These are phyloP conservation scores for Emergomyces orientalis DNA, from an alignment of 2,329 filamentous ascomycete species.

Conservation along the genomic window DNA sequence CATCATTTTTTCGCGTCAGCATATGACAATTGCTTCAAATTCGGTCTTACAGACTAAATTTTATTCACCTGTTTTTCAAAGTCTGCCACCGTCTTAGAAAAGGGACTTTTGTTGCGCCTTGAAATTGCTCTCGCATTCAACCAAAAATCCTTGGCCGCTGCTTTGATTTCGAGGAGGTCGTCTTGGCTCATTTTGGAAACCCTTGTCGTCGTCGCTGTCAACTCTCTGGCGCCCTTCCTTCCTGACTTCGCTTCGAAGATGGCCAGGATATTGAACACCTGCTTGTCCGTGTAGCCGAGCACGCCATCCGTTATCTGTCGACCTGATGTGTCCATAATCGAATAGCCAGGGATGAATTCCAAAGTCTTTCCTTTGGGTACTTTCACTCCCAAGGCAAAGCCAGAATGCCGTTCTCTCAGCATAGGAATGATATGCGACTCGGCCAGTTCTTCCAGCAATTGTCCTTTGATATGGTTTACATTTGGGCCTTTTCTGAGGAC, in stretches of 20 bases:
- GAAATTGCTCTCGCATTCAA: neutral
- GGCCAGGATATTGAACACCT: neutral
- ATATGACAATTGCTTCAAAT: neutral
- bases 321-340: neutral
- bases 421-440: neutral
- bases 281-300: neutral
- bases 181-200: neutral
- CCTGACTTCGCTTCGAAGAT: neutral
- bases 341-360: neutral
- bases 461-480: neutral
- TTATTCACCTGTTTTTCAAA: neutral
- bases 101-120: neutral
- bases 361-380: neutral
- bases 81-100: neutral
- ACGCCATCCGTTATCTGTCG: neutral
- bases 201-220: neutral
- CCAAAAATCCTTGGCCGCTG: neutral
- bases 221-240: neutral
- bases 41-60: neutral
- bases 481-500: neutral
- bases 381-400: neutral
- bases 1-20: neutral
- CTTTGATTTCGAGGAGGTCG: neutral
- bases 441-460: neutral
- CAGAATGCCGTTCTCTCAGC: neutral